phyloP scores from a whole-genome alignment of 2,329 filamentous ascomycete species.

The Penicillium thymicola region DNA sequence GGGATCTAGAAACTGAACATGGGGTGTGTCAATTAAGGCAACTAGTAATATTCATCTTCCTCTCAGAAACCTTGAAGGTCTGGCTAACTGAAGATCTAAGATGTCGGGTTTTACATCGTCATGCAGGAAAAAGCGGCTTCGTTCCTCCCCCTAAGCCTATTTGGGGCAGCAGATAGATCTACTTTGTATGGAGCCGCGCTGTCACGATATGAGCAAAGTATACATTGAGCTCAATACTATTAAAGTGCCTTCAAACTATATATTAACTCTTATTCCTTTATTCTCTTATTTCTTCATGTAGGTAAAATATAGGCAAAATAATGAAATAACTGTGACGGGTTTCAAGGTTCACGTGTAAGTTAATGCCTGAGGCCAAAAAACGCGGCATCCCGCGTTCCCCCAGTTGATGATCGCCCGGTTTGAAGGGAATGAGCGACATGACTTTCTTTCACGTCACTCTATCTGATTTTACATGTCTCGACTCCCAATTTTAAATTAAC shows the following conservation, averaged over 20 bases:
- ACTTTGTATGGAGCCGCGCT: neutral
- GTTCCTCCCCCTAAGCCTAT: slow-evolving; percentile 12
- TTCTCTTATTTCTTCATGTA: neutral
- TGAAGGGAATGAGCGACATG: neutral
- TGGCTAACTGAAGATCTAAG: neutral
- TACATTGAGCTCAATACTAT: neutral
- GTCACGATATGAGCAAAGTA: neutral
- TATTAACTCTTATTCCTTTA: no score
- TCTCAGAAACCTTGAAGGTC: neutral
- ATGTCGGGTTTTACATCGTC: neutral
- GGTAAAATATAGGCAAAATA: neutral
- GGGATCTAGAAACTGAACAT: neutral
- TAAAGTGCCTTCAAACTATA: no score
- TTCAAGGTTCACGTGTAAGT: neutral
- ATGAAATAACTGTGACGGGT: neutral
- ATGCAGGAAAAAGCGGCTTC: slow-evolving; percentile 7
- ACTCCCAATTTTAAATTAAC: neutral
- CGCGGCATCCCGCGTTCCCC: slow-evolving; percentile 2
- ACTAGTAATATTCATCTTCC: slow-evolving; percentile 11
- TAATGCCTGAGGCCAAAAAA: slow-evolving; percentile 1
- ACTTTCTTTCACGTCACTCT: neutral
- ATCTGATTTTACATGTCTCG: neutral
- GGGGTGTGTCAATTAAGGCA: neutral
- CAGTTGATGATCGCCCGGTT: neutral
- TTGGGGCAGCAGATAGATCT: slow-evolving; percentile 5